Base-by-base conservation (phyloP, 139 green algal genomes). In the Haematococcus lacustris region DNA sequence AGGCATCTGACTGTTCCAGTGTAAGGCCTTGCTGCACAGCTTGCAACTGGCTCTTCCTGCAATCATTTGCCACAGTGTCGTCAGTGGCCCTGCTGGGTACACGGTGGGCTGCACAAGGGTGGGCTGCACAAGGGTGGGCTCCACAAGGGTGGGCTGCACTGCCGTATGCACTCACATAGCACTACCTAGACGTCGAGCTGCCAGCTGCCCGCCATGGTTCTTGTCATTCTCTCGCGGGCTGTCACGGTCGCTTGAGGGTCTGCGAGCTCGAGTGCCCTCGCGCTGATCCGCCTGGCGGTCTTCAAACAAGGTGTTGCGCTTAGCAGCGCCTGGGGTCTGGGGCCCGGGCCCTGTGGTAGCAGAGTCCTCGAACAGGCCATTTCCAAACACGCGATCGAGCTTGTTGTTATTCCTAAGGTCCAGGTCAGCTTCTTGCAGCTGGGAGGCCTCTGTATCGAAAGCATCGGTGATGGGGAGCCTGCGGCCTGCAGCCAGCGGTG, bases 361-460 rank as follows among this genome's bases (percentile, higher is more conserved):
- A 28, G n/a, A n/a, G n/a, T 35, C 63, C 21, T 69, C 63, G 21
- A 51, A 69, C 34, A 69, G 63, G 37, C 63, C 63, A 51, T 69
- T 69, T 6, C 63, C 63, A 51, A 69, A 69, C 53, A 64, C 53
- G 23, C 33, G 30, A 35, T 69, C 35, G 38, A 51, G 51, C 63
- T 69, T 39, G 7, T 6, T 47, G 35, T 35, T 35, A 5, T 34
- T 51, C 17, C 63, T 35, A 25, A 69, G 63, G 32, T 69, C 63
- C 63, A 69, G 38, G 6, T 69, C 63, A 35, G 30, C 63, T 6
- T 69, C 63, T 37, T 69, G 26, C 2, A 69, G 63, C 63, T 69
- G 63, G 37, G 26, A 13, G 34, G 63, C 63, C 37, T 69, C 63
- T 30, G 63, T 39, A 37, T 69, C 51, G 63, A 47, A 69, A 26